Evolutionary conservation across 306 rosid genomes (phyloP), one percentile per base, ranked within the genome.

Genomic region (Prunus mongolica): DNA sequence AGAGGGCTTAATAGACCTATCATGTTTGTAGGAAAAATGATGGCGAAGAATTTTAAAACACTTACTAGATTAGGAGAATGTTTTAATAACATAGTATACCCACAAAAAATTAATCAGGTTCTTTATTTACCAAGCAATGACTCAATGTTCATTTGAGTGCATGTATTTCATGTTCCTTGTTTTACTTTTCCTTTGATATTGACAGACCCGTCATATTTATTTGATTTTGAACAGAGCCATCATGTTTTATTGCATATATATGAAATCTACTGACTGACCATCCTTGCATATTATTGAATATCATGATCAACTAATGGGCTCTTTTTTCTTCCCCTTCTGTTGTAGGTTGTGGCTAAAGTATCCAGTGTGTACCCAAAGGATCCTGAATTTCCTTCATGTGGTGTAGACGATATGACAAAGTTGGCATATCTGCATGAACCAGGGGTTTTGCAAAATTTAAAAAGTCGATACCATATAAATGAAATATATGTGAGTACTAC

Each of bases 381-480:
- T 87, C 97, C 99, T 56, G 99, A 95, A 69, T 92, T 91, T 82
- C 99, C 99, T 63, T 74, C 86, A 20, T 65, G 84, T 10, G 97
- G 99, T 45, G 97, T 91, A 27, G 98, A 95, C 13, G 99, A 95
- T 77, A 95, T 95, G 99, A 95, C 99, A 60, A 89, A 86, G 84
- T 86, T 95, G 83, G 97, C 99, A 74, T 95, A 95, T 86, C 82
- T 95, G 67, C 99, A 95, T 65, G 98, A 95, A 82, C 97, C 99
- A 10, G 99, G 97, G 67, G 96, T 95, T 76, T 89, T 95, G 69
- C 91, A 82, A 63, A 95, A 95, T 82, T 86, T 95, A 85, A 86
- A 75, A 30, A 47, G 76, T 78, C 93, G 99, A 49, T 95, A 92
- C 57, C 73, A 84, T 65, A 5, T 55, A 22, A 86, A 86, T 79